phyloP scores from a whole-genome alignment of 495 filamentous ascomycete genomes.

The Viridothelium virens region DNA sequence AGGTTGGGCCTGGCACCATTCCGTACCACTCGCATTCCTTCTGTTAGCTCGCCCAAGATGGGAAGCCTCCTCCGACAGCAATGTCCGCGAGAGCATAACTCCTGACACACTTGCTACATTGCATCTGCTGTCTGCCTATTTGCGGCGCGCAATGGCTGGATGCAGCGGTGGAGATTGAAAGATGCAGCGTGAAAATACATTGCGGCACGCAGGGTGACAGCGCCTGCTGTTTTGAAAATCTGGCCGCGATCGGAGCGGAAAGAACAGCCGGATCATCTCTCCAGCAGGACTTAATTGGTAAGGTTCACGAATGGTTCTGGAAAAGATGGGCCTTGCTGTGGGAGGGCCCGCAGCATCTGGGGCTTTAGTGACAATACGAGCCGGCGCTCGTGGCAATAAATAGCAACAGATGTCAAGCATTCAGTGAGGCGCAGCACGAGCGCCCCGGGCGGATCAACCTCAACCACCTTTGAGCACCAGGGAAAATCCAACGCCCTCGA shows the following conservation, averaged over 20 bases:
- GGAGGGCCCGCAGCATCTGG: not conserved
- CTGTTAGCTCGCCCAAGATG: not conserved
- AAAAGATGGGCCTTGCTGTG: not conserved
- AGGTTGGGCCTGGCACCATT: not conserved
- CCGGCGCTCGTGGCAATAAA: conserved; percentile 7
- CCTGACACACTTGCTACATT: not conserved
- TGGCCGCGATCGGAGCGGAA: not conserved
- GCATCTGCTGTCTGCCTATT: not conserved
- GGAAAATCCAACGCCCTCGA: not conserved
- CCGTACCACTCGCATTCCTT: not conserved
- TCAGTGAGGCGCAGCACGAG: conserved; percentile 7
- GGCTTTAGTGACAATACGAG: conserved; percentile 6
- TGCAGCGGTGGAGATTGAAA: not conserved
- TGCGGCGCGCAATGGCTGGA: not conserved
- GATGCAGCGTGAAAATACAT: not conserved
- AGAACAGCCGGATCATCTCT: not conserved
- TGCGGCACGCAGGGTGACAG: too few relatives aligned
- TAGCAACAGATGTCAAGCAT: not conserved
- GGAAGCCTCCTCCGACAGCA: not conserved
- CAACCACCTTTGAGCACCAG: not conserved
- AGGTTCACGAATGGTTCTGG: not conserved
- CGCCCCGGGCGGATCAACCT: not conserved
- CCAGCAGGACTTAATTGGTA: not conserved
- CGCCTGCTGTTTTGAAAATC: too few relatives aligned
- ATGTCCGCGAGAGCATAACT: not conserved